Evolutionary conservation across 495 filamentous ascomycete genomes (phyloP).

Genomic region (Xylaria longipes): DNA sequence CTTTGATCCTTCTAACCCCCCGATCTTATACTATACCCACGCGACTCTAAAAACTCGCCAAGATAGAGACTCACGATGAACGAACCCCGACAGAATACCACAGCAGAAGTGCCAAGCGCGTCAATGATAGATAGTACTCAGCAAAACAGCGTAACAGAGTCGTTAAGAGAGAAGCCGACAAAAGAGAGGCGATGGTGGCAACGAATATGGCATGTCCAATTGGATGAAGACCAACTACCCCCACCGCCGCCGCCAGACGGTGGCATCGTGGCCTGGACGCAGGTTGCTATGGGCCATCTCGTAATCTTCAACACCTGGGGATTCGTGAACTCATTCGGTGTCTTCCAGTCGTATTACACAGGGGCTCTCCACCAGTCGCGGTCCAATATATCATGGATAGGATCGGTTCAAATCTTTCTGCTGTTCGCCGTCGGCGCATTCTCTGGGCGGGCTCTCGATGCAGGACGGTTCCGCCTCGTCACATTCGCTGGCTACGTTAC

Average conservation of each 20-base stretch:
- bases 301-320: constrained; percentile 49
- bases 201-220: not conserved
- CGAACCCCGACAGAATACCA: not conserved
- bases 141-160: not conserved
- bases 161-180: not conserved
- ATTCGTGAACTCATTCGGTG: constrained; percentile 43
- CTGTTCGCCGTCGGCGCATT: constrained; percentile 42
- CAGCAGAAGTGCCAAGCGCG: not conserved
- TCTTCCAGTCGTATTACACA: constrained; percentile 49
- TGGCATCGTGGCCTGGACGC: constrained; percentile 43
- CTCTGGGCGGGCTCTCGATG: constrained; percentile 45
- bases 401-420: constrained; percentile 48
- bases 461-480: constrained; percentile 42
- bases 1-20: not conserved
- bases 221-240: not conserved
- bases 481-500: constrained; percentile 36
- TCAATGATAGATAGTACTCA: not conserved
- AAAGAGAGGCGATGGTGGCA: not conserved
- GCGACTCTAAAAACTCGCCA: not conserved
- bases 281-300: constrained; percentile 42
- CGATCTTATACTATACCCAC: not conserved
- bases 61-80: not conserved
- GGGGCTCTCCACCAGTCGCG: constrained; percentile 41
- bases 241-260: constrained; percentile 39
- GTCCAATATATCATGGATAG: constrained; percentile 48